Evolutionary conservation across 1,284 basidiomycete species (phyloP).

Genomic region (Tilletia walkeri): DNA sequence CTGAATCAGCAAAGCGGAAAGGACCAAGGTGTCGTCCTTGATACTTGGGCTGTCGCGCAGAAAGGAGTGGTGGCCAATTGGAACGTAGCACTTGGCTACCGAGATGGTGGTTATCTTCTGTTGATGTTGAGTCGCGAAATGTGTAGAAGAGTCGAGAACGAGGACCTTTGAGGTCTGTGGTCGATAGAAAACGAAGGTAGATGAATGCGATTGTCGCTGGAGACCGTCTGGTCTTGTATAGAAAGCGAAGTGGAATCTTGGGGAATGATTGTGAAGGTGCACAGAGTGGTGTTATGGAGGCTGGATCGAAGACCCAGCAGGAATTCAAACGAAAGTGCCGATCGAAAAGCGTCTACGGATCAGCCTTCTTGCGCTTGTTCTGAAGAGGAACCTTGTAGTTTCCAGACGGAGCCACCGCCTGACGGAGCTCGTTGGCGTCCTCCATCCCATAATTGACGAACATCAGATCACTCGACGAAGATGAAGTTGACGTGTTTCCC

Average conservation of each 20-base stretch:
- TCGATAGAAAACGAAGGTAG: too few species aligned
- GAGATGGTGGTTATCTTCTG: too few species aligned
- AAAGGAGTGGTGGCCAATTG: too few species aligned
- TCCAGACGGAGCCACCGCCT: background rate
- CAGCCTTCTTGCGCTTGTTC: slow-evolving; percentile 9
- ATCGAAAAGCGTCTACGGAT: background rate
- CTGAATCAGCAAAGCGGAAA: too few species aligned
- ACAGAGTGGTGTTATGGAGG: background rate
- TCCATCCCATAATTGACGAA: slow-evolving; percentile 16
- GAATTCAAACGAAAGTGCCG: background rate
- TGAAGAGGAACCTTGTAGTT: slow-evolving; percentile 15
- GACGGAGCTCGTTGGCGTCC: slow-evolving; percentile 9
- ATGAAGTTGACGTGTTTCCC: background rate
- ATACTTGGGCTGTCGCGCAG: too few species aligned
- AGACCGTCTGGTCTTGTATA: background rate
- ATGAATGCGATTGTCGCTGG: too few species aligned
- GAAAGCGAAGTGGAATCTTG: background rate
- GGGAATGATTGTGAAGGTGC: background rate
- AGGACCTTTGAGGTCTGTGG: too few species aligned
- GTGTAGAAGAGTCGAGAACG: too few species aligned
- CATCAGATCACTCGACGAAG: background rate
- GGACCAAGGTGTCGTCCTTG: too few species aligned
- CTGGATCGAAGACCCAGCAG: too few species aligned
- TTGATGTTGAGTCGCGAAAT: too few species aligned
- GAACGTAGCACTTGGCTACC: too few species aligned